Evolutionary conservation across 495 filamentous ascomycete species (phyloP).

Genomic region (Penicillium riverlandense): DNA sequence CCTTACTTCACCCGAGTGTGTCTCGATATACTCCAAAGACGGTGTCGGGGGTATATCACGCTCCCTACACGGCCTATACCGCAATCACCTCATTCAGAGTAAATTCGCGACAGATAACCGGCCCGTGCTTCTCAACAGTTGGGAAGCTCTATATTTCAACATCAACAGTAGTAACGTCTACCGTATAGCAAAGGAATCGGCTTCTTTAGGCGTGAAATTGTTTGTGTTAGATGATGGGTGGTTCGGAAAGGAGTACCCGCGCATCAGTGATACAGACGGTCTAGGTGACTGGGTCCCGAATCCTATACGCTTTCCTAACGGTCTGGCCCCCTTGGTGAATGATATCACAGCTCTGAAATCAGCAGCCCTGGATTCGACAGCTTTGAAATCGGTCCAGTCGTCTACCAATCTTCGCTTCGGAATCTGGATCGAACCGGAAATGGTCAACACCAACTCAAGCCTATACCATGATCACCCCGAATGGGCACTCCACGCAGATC

Average conservation of each 20-base stretch:
- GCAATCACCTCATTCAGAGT: conserved; percentile 47
- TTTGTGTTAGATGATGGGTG: conserved; percentile 54
- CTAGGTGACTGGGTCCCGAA: conserved; percentile 52
- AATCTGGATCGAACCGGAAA: conserved; percentile 53
- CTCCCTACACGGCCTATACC: conserved; percentile 44
- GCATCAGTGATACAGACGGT: conserved; percentile 38
- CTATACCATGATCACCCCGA: conserved; percentile 48
- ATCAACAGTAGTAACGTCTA: conserved; percentile 42
- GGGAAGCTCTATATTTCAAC: conserved; percentile 48
- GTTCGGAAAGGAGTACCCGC: conserved; percentile 49
- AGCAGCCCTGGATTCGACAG: too few species aligned
- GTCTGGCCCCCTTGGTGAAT: conserved; percentile 34
- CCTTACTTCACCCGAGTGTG: conserved; percentile 45
- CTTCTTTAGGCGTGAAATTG: conserved; percentile 41
- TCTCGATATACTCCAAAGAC: conserved; percentile 43
- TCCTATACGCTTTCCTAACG: conserved; percentile 44
- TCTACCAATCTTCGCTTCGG: conserved; percentile 42
- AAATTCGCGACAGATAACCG: conserved; percentile 40
- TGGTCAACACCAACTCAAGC: conserved; percentile 49
- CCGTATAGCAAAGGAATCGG: conserved; percentile 39
- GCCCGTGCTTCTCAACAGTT: conserved; percentile 48
- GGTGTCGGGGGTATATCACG: conserved; percentile 49
- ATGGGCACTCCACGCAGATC: conserved; percentile 46
- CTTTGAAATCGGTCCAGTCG: too few species aligned
- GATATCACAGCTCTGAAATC: conserved; percentile 35